A percentile compares a stretch with the other conserved stretches of the same genome.
These are phyloP conservation scores for Cryptococcus amylolentus DNA, from an alignment of 1,284 basidiomycete species.

Conservation along the genomic window DNA sequence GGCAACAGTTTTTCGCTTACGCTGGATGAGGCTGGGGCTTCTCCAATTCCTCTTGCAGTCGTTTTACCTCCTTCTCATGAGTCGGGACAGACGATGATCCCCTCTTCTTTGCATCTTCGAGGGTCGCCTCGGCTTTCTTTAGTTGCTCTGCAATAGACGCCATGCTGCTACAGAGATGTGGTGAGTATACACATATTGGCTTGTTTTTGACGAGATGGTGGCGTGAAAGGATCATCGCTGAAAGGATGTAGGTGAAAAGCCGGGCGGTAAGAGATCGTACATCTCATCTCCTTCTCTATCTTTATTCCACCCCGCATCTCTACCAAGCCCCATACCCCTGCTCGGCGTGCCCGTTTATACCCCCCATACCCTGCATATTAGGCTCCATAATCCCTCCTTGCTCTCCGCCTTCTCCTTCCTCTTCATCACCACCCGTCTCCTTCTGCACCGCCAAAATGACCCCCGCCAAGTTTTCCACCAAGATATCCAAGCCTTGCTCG, in stretches of 20 bases:
- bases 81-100: conserved; percentile 11
- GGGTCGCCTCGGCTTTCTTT: conserved; percentile 14
- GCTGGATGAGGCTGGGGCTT: conserved; percentile 30
- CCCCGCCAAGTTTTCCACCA: conserved; percentile 76
- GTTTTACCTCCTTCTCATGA: conserved; percentile 13
- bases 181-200: neutral
- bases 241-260: neutral
- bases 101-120: conserved; percentile 8
- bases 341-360: conserved; percentile 18
- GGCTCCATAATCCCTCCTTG: conserved; percentile 32
- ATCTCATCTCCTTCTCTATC: too few species aligned
- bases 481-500: conserved; percentile 73
- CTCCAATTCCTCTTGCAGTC: conserved; percentile 27
- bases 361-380: conserved; percentile 18
- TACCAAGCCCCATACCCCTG: conserved; percentile 12
- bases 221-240: neutral
- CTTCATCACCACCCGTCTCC: conserved; percentile 45
- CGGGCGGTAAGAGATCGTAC: too few species aligned
- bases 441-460: conserved; percentile 58
- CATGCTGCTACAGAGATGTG: conserved; percentile 1
- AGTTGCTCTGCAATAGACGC: conserved; percentile 9
- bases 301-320: neutral
- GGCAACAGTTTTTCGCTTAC: conserved; percentile 17
- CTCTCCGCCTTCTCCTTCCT: conserved; percentile 23
- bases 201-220: neutral